A percentile compares a stretch with the other conserved stretches of the same genome.
These are phyloP conservation scores for Parachaetomium inaequale DNA, from an alignment of 495 filamentous ascomycete genomes.

Conservation along the genomic window DNA sequence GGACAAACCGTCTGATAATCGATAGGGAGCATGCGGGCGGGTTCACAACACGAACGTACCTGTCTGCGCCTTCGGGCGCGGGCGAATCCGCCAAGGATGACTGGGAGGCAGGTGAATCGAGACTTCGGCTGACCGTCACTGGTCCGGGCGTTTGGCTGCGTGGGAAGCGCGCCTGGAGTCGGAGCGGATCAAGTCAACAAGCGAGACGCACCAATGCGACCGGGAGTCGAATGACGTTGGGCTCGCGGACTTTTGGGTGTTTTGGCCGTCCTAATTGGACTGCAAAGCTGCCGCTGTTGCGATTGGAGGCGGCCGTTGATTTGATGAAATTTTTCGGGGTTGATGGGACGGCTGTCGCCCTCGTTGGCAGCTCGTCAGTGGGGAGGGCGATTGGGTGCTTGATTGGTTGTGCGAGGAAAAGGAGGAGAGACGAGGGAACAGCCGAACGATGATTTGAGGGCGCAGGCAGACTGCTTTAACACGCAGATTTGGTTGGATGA, in stretches of 20 bases:
- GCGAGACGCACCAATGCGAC: constrained; percentile 20
- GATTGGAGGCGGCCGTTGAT: constrained; percentile 34
- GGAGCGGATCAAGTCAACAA: constrained; percentile 16
- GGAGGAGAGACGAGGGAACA: constrained; percentile 40
- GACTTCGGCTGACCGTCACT: background rate
- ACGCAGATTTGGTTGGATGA: constrained; percentile 42
- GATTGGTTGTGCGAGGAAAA: constrained; percentile 44
- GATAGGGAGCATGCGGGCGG: too few species aligned
- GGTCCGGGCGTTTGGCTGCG: constrained; percentile 4
- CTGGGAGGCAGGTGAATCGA: background rate
- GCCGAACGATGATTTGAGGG: constrained; percentile 44
- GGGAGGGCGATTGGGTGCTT: constrained; percentile 36
- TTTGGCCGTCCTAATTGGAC: constrained; percentile 32
- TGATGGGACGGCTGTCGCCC: constrained; percentile 22
- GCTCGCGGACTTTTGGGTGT: background rate
- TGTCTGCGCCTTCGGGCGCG: background rate
- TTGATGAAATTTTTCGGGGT: constrained; percentile 33
- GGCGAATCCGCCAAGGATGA: constrained; percentile 1
- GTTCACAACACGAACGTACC: constrained; percentile 6
- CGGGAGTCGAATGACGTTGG: constrained; percentile 25
- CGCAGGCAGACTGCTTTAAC: constrained; percentile 37
- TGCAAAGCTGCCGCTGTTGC: constrained; percentile 21
- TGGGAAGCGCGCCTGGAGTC: background rate
- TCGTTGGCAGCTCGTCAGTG: constrained; percentile 29
- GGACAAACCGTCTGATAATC: background rate